Evolutionary conservation across 2,329 filamentous ascomycete species (phyloP).

Genomic region (Apiospora malaysiana): DNA sequence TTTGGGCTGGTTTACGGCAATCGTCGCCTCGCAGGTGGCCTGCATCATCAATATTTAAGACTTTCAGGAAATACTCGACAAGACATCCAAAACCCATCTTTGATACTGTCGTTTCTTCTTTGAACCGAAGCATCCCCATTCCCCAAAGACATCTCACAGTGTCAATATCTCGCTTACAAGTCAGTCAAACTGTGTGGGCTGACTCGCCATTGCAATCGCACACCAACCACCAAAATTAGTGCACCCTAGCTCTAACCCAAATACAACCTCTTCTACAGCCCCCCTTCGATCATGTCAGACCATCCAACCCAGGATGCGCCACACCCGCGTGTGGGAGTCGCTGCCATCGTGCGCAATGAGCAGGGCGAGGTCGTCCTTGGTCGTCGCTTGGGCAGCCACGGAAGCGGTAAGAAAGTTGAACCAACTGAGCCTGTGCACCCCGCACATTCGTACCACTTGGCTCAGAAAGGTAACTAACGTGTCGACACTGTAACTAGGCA

Average conservation of each 20-base stretch:
- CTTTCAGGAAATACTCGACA: too few relatives aligned
- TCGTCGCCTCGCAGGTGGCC: too few relatives aligned
- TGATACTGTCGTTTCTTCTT: too few relatives aligned
- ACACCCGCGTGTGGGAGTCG: slow-evolving; percentile 54
- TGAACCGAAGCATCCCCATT: too few relatives aligned
- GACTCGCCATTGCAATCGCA: background rate
- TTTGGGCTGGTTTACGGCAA: too few relatives aligned
- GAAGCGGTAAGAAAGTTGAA: slow-evolving; percentile 48
- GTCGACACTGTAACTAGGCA: slow-evolving; percentile 50
- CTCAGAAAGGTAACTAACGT: background rate
- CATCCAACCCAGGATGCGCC: slow-evolving; percentile 21
- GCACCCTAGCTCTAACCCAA: slow-evolving; percentile 5
- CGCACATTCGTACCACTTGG: background rate
- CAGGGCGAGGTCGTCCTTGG: slow-evolving; percentile 54
- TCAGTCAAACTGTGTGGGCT: background rate
- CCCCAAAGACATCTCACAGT: background rate
- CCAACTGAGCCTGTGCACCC: too few relatives aligned
- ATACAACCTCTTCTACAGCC: background rate
- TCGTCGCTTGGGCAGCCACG: slow-evolving; percentile 54
- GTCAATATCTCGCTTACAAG: background rate
- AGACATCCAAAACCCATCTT: too few relatives aligned
- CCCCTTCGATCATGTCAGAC: background rate
- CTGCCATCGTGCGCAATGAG: slow-evolving; percentile 50
- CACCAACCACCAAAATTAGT: background rate
- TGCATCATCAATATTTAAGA: background rate